Conservation (phyloP, 352 stramenopile genomes). For the Phytophthora aleatoria region DNA sequence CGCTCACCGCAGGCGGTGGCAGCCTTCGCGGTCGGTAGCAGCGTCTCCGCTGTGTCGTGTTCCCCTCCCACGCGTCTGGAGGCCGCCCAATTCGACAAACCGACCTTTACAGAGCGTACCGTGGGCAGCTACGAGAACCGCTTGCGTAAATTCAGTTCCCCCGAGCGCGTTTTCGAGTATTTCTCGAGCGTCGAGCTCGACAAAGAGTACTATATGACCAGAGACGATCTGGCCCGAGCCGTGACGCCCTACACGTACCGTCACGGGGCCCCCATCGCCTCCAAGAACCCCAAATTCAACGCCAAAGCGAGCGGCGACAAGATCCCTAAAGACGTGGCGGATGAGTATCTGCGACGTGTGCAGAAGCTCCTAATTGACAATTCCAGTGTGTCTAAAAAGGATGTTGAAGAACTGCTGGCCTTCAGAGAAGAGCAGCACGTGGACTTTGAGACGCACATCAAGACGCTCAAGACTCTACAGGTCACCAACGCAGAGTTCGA, state of each 20-base stretch:
- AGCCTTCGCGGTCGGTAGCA: slow-evolving; percentile 15
- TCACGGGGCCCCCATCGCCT: slow-evolving; percentile 66
- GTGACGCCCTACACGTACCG: slow-evolving; percentile 87
- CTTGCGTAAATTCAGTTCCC: slow-evolving; percentile 80
- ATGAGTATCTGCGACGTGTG: slow-evolving; percentile 59
- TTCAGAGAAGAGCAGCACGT: slow-evolving; percentile 68
- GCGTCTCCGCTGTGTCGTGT: slow-evolving; percentile 13
- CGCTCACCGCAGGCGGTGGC: slow-evolving; percentile 9
- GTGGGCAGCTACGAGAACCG: slow-evolving; percentile 91
- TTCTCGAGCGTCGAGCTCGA: slow-evolving; percentile 88
- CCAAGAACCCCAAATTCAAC: slow-evolving; percentile 88
- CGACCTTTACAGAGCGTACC: slow-evolving; percentile 78
- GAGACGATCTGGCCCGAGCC: slow-evolving; percentile 77
- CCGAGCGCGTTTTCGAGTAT: slow-evolving; percentile 91
- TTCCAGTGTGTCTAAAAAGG: slow-evolving; percentile 40
- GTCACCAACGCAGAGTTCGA: slow-evolving; percentile 87
- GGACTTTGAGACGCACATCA: slow-evolving; percentile 87
- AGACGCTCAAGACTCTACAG: slow-evolving; percentile 69
- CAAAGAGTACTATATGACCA: slow-evolving; percentile 84
- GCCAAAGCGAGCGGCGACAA: slow-evolving; percentile 57
- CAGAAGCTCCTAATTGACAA: slow-evolving; percentile 65
- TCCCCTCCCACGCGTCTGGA: slow-evolving; percentile 23
- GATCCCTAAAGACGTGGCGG: slow-evolving; percentile 46
- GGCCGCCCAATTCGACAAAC: slow-evolving; percentile 21
- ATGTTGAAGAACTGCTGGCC: slow-evolving; percentile 59